phyloP scores from a whole-genome alignment of 2,329 filamentous ascomycete genomes.

The Zasmidium cellare region DNA sequence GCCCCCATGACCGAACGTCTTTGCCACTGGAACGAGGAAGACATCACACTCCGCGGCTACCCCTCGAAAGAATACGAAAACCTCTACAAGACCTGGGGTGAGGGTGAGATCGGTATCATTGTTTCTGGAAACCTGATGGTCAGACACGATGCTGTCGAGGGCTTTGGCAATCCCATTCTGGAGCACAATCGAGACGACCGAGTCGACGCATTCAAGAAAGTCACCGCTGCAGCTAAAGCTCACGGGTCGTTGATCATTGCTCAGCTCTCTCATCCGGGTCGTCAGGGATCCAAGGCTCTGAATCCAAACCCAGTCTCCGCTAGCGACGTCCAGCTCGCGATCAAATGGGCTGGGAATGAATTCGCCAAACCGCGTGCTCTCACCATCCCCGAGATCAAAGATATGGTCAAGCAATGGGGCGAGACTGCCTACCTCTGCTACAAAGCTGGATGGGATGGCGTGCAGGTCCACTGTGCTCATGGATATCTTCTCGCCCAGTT shows the following conservation, averaged over 20 bases:
- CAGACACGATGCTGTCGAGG: constrained; percentile 32
- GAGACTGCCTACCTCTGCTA: constrained; percentile 28
- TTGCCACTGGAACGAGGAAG: constrained; percentile 28
- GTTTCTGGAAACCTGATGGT: constrained; percentile 34
- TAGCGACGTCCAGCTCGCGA: constrained; percentile 32
- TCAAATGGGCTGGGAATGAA: constrained; percentile 28
- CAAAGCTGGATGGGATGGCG: constrained; percentile 33
- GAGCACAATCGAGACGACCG: constrained; percentile 28
- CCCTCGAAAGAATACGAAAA: constrained; percentile 27
- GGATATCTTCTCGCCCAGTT: constrained; percentile 47
- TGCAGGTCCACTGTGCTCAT: constrained; percentile 38
- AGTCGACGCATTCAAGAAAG: constrained; percentile 24
- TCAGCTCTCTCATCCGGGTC: constrained; percentile 33
- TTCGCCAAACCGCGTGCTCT: constrained; percentile 32
- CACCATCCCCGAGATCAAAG: constrained; percentile 30
- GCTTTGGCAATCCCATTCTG: constrained; percentile 33
- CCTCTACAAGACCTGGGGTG: constrained; percentile 32
- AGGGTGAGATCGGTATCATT: constrained; percentile 33
- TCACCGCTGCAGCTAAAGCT: constrained; percentile 24
- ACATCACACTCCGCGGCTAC: constrained; percentile 28
- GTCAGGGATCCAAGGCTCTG: constrained; percentile 29
- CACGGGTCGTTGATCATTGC: constrained; percentile 31
- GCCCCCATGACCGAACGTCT: constrained; percentile 35
- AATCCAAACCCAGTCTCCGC: constrained; percentile 34
- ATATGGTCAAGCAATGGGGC: constrained; percentile 28